Conservation (phyloP, 305 asterid genomes). For the Ajuga reptans region DNA sequence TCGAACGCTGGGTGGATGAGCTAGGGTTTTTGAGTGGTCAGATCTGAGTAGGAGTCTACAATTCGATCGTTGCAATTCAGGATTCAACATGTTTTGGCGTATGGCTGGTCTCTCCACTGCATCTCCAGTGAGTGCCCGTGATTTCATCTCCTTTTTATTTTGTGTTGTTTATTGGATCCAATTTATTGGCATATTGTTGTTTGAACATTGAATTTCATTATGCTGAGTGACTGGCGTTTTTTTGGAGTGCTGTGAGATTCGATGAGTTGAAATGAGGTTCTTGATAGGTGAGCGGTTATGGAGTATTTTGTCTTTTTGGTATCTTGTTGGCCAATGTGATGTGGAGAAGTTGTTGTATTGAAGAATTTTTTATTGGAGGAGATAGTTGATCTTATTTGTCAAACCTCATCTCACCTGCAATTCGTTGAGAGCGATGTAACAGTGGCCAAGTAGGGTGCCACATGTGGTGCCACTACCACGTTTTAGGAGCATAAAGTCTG, state of each 20-base stretch:
- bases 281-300: not conserved
- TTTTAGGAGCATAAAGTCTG: not conserved
- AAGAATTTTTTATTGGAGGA: conserved; percentile 10
- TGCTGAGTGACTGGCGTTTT: conserved; percentile 16
- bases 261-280: conserved; percentile 20
- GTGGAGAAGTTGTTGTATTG: conserved; percentile 11
- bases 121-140: conserved; percentile 57
- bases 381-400: conserved; percentile 6
- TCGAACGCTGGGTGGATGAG: conserved; percentile 25
- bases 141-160: not conserved
- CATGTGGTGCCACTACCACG: conserved; percentile 3
- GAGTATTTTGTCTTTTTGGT: conserved; percentile 9
- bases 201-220: conserved; percentile 22
- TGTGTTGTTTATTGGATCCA: conserved; percentile 25
- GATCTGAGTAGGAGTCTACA: conserved; percentile 33
- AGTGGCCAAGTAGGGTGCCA: conserved; percentile 7
- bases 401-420: conserved; percentile 1
- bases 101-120: conserved; percentile 85
- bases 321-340: conserved; percentile 15
- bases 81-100: conserved; percentile 77
- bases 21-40: conserved; percentile 38
- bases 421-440: conserved; percentile 25
- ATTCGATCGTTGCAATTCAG: conserved; percentile 21
- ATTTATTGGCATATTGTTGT: conserved; percentile 18
- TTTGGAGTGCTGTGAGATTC: conserved; percentile 19